These are phyloP conservation scores for Wakefieldia striispora DNA, from an alignment of 768 basidiomycete species.

Conservation along the genomic window DNA sequence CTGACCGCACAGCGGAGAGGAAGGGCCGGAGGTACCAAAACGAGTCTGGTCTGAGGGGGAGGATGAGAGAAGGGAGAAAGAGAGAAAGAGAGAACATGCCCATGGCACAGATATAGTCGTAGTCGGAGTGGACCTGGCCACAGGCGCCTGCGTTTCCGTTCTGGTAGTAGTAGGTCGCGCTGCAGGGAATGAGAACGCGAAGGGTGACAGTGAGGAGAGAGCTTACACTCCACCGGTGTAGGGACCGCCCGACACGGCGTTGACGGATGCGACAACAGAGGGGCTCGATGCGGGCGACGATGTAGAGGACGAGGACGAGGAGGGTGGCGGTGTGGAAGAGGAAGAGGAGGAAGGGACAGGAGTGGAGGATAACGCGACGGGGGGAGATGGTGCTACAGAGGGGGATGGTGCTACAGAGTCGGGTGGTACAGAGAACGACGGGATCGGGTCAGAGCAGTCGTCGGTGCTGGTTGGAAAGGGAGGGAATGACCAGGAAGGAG, in stretches of 20 bases:
- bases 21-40: constrained; percentile 46
- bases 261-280: not conserved
- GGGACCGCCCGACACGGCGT: constrained; percentile 25
- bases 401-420: no score
- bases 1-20: constrained; percentile 64
- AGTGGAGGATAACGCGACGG: no score
- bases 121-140: constrained; percentile 58
- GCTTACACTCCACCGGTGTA: constrained; percentile 45
- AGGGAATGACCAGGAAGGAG: no score
- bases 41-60: constrained; percentile 42
- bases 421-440: not conserved
- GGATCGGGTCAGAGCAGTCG: not conserved
- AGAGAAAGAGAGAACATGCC: constrained; percentile 36
- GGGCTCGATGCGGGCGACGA: not conserved
- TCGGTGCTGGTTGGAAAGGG: not conserved
- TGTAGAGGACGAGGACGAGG: not conserved
- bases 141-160: constrained; percentile 77
- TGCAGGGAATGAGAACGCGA: constrained; percentile 18
- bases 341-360: not conserved
- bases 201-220: not conserved
- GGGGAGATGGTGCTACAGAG: not conserved
- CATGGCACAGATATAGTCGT: constrained; percentile 58
- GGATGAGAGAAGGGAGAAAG: not conserved
- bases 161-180: constrained; percentile 71
- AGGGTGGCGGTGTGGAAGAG: not conserved